Evolutionary conservation across 441 rosid genomes (phyloP).

Genomic region (Flueggea neowawraea): DNA sequence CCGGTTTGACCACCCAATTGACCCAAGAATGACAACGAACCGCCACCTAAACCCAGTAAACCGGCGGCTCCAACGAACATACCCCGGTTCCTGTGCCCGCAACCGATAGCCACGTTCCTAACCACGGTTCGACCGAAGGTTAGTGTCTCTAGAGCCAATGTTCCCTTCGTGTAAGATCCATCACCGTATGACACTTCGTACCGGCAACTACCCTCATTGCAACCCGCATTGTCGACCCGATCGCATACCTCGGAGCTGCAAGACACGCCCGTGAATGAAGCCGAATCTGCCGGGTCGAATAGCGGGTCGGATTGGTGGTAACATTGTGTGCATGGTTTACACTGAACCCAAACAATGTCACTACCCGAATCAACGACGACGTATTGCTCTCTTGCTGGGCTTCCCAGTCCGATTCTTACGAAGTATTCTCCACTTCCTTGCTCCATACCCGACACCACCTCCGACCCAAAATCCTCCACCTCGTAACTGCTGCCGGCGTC

Average conservation of each 20-base stretch:
- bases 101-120: constrained; percentile 74
- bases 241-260: constrained; percentile 77
- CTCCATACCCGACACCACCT: constrained; percentile 80
- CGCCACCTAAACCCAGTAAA: constrained; percentile 85
- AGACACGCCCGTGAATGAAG: constrained; percentile 67
- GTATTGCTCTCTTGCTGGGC: constrained; percentile 81
- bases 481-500: not conserved
- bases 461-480: constrained; percentile 51
- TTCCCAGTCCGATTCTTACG: constrained; percentile 88
- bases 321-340: constrained; percentile 87
- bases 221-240: constrained; percentile 62
- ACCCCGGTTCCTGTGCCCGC: constrained; percentile 81
- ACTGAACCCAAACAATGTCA: constrained; percentile 97
- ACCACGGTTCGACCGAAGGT: constrained; percentile 59
- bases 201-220: constrained; percentile 77
- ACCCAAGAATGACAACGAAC: constrained; percentile 83
- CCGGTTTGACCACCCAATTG: constrained; percentile 87
- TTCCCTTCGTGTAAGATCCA: constrained; percentile 87
- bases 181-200: constrained; percentile 95
- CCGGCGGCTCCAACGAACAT: constrained; percentile 98
- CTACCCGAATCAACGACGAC: constrained; percentile 94
- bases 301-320: constrained; percentile 92
- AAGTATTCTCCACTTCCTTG: constrained; percentile 98
- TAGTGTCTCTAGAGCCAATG: constrained; percentile 75
- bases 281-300: constrained; percentile 78